phyloP scores from a whole-genome alignment of 805 yeast genomes.

The Suhomyces canberraensis region DNA sequence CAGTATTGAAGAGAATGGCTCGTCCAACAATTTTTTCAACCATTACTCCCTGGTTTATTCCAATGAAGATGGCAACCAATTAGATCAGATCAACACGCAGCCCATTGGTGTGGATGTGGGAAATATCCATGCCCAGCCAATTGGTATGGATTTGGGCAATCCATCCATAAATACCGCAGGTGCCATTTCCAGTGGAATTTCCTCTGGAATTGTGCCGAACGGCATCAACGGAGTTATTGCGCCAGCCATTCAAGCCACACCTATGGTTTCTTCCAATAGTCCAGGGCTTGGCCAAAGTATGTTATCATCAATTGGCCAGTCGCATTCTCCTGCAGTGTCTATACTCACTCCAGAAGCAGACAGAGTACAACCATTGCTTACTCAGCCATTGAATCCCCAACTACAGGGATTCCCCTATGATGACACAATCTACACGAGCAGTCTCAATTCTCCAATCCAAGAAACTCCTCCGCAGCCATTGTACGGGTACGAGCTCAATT shows the following conservation, averaged over 20 bases:
- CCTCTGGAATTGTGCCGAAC: not conserved
- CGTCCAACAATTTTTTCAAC: slow-evolving; percentile 6
- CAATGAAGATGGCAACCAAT: slow-evolving; percentile 5
- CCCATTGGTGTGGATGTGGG: slow-evolving; percentile 6
- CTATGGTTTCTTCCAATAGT: not conserved
- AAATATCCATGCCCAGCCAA: not conserved
- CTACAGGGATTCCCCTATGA: slow-evolving; percentile 19
- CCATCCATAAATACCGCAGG: not conserved
- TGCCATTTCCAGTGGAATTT: not conserved
- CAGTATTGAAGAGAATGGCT: slow-evolving; percentile 6
- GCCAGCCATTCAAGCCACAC: not conserved
- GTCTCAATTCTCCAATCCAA: slow-evolving; percentile 8
- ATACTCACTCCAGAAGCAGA: slow-evolving; percentile 1
- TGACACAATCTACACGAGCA: slow-evolving; percentile 13
- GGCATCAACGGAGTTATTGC: not conserved
- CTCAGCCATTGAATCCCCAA: slow-evolving; percentile 1
- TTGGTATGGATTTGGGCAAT: not conserved
- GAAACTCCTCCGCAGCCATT: slow-evolving; percentile 7
- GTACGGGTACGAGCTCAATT: slow-evolving; percentile 10
- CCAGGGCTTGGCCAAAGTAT: not conserved
- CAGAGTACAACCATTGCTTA: not conserved
- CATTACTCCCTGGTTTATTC: slow-evolving; percentile 19
- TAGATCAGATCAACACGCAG: slow-evolving; percentile 9
- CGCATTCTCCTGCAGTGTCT: not conserved
- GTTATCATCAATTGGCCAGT: not conserved